Evolutionary conservation across 306 rosid species (phyloP).

Genomic region (Dryas alaskensis): DNA sequence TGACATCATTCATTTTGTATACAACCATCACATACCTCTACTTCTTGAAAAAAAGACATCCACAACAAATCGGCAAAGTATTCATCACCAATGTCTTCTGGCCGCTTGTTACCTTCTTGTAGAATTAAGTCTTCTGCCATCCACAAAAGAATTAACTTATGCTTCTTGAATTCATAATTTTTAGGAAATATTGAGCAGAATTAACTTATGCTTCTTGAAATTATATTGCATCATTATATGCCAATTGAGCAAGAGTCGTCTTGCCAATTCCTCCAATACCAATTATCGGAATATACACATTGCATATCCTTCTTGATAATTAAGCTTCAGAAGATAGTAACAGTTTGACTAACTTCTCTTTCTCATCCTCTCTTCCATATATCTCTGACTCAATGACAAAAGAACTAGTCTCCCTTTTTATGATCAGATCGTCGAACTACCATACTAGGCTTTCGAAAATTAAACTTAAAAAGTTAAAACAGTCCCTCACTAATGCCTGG

Average conservation of each 20-base stretch:
- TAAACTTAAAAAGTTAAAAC: background rate
- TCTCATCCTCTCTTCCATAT: constrained; percentile 12
- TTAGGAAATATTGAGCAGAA: constrained; percentile 17
- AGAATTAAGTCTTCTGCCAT: constrained; percentile 23
- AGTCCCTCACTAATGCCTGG: background rate
- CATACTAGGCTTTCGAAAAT: background rate
- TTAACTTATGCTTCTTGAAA: too few relatives aligned
- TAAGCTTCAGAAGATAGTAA: background rate
- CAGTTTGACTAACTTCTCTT: constrained; percentile 6
- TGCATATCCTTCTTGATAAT: background rate
- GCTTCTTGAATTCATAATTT: constrained; percentile 5
- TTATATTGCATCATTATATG: background rate
- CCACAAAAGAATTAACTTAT: constrained; percentile 9
- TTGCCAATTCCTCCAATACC: background rate
- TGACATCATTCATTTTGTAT: constrained; percentile 16
- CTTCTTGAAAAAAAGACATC: constrained; percentile 22
- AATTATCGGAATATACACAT: background rate
- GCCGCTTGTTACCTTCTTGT: background rate
- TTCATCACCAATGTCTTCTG: constrained; percentile 18
- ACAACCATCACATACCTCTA: background rate
- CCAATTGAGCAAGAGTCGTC: too few relatives aligned
- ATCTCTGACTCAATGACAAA: constrained; percentile 6
- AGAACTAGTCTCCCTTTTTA: constrained; percentile 16
- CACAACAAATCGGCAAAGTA: constrained; percentile 11
- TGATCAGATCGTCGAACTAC: background rate